Base-by-base conservation (phyloP, 306 rosid genomes). In the Rosa persica region DNA sequence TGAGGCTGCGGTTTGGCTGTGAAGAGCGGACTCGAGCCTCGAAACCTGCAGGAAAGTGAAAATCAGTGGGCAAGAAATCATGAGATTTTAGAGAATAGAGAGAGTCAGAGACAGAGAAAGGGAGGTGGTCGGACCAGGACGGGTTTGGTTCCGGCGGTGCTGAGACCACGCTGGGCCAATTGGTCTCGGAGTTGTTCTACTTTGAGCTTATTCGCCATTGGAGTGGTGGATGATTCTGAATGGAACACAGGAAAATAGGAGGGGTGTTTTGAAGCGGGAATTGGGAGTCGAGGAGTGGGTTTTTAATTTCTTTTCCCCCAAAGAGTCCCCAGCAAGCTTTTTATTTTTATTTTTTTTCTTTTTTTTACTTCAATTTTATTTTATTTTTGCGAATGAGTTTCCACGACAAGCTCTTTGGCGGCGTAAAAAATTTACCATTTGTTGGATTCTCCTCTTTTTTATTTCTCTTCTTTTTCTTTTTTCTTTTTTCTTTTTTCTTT, bases 161-260 rank as follows among this genome's bases (percentile, higher is more conserved):
- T 70, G 76, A 95, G 94, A 10, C 98, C 94, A 58, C 96, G 99
- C 46, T 87, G 87, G 73, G 84, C 55, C 6, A 95, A 89, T 81
- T 92, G 80, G 55, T 84, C 54, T 19, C 98, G 90, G 48, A 95
- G 90, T 66, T 93, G 94, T 15, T 87, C 99, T 30, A 89, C 97
- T 79, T 71, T 89, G 84, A 93, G 88, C 85, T 81, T 87, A 76
- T 67, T 80, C 17, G 92, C 93, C 97, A 92, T 94, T 78, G 25
- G 25, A 23, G 65, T 3, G 34, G 1, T 55, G 54, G 67, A 27
- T 1, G 44, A 36, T 15, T 25, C 34, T 1, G 22, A 13, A 15
- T 12, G n/a, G 13, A 2, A n/a, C n/a, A n/a, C n/a, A n/a, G n/a
- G n/a, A n/a, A n/a, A 12, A 7, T 6, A 30, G 7, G 2, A 3